Percentiles rank a stretch among this genome's conserved stretches.
phyloP scores from a whole-genome alignment of 129 eudicot species.

The Artemisia argyi region DNA sequence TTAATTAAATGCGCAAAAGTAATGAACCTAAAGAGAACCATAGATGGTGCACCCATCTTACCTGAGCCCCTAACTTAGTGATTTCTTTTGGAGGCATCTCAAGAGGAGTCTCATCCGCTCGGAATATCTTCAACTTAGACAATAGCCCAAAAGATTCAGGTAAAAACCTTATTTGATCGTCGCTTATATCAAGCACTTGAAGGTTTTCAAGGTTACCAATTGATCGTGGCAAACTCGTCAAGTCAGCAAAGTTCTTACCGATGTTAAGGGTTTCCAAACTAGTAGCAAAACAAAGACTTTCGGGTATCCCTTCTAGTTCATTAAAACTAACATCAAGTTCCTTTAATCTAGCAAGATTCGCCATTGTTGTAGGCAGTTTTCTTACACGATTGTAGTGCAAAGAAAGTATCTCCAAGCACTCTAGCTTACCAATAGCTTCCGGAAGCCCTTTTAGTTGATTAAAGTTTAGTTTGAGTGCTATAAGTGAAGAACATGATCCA shows the following conservation, averaged over 20 bases:
- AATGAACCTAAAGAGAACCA: background rate
- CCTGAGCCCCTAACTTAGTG: constrained; percentile 79
- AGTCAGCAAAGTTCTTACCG: constrained; percentile 83
- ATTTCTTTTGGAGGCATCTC: constrained; percentile 79
- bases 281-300: constrained; percentile 59
- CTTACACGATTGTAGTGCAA: constrained; percentile 65
- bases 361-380: constrained; percentile 77
- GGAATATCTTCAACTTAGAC: constrained; percentile 55
- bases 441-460: constrained; percentile 84
- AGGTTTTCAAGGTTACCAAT: constrained; percentile 82
- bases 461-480: constrained; percentile 71
- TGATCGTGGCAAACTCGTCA: constrained; percentile 67
- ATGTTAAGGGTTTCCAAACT: constrained; percentile 53
- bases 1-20: background rate
- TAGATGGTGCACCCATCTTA: constrained; percentile 29
- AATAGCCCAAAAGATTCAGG: constrained; percentile 81
- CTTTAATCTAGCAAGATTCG: constrained; percentile 44
- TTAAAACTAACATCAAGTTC: constrained; percentile 84
- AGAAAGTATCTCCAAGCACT: constrained; percentile 56
- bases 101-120: constrained; percentile 74
- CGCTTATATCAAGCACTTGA: constrained; percentile 81
- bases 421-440: constrained; percentile 77
- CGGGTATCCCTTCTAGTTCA: constrained; percentile 78
- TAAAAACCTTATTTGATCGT: constrained; percentile 63
- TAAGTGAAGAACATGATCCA: constrained; percentile 75